phyloP scores from a whole-genome alignment of 306 rosid genomes.

The Senna siamea region DNA sequence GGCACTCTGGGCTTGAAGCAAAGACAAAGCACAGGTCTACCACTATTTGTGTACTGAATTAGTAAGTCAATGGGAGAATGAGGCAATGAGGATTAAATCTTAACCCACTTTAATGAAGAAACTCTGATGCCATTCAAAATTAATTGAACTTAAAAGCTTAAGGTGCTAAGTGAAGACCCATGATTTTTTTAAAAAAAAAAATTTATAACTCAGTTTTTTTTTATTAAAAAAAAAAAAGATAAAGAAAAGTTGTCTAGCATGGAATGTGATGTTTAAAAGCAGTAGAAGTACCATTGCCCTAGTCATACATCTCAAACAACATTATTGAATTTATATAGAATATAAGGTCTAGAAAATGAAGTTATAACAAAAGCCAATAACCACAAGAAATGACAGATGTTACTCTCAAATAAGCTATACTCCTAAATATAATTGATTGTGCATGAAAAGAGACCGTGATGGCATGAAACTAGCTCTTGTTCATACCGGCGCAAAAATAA shows the following conservation, averaged over 20 bases:
- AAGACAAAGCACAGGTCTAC: slow-evolving; percentile 22
- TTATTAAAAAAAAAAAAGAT: too few relatives aligned
- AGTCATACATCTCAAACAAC: slow-evolving; percentile 30
- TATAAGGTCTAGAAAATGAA: slow-evolving; percentile 30
- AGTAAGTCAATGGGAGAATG: too few relatives aligned
- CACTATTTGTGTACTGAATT: too few relatives aligned
- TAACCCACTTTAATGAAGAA: slow-evolving; percentile 19
- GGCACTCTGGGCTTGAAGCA: slow-evolving; percentile 23
- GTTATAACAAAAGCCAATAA: slow-evolving; percentile 28
- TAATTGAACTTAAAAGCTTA: slow-evolving; percentile 25
- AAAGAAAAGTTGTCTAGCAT: slow-evolving; percentile 6
- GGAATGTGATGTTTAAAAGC: slow-evolving; percentile 19
- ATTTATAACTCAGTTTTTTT: too few relatives aligned
- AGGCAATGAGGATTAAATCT: too few relatives aligned
- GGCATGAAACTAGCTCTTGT: slow-evolving; percentile 59
- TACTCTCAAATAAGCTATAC: background rate
- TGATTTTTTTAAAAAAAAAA: too few relatives aligned
- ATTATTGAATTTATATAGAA: slow-evolving; percentile 16
- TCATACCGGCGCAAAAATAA: slow-evolving; percentile 77
- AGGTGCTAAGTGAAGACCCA: slow-evolving; percentile 16
- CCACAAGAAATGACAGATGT: slow-evolving; percentile 15
- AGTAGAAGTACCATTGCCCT: slow-evolving; percentile 16
- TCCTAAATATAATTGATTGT: slow-evolving; percentile 22
- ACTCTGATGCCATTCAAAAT: slow-evolving; percentile 10
- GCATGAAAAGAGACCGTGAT: slow-evolving; percentile 47